Conservation (phyloP, 2,329 filamentous ascomycete species). For the Trichoderma oligosporum region DNA sequence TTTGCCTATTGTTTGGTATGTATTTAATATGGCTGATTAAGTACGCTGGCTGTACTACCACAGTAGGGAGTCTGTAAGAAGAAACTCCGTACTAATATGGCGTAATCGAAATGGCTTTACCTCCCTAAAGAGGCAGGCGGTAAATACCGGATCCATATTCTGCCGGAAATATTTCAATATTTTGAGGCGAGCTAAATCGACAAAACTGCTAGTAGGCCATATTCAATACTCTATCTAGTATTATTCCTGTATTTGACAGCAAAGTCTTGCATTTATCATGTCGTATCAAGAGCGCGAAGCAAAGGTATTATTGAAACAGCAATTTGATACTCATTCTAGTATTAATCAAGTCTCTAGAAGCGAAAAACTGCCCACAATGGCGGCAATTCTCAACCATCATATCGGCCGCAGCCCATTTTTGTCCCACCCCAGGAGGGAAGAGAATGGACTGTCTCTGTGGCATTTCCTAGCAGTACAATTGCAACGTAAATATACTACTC, state of each 20-base stretch:
- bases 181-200: conserved; percentile 10
- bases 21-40: not conserved
- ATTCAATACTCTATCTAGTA: too few relatives aligned
- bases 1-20: not conserved
- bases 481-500: conserved; percentile 55
- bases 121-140: conserved; percentile 22
- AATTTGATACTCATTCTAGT: not conserved
- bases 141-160: conserved; percentile 22
- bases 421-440: conserved; percentile 62
- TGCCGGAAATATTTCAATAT: conserved; percentile 29
- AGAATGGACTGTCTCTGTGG: conserved; percentile 71
- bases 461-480: conserved; percentile 73
- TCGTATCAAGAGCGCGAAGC: conserved; percentile 33
- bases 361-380: conserved; percentile 46
- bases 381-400: conserved; percentile 37
- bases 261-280: conserved; percentile 25
- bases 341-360: conserved; percentile 39
- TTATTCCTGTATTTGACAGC: not conserved
- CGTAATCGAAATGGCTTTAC: conserved; percentile 6
- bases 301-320: conserved; percentile 27
- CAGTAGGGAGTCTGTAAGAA: conserved; percentile 5
- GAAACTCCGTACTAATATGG: not conserved
- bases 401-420: conserved; percentile 63
- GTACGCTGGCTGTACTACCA: not conserved
- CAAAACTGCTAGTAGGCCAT: too few relatives aligned